Percentiles rank a stretch among this genome's conserved stretches.
These are phyloP conservation scores for Geranium rotundifolium DNA, from an alignment of 345 rosid species.

Conservation along the genomic window DNA sequence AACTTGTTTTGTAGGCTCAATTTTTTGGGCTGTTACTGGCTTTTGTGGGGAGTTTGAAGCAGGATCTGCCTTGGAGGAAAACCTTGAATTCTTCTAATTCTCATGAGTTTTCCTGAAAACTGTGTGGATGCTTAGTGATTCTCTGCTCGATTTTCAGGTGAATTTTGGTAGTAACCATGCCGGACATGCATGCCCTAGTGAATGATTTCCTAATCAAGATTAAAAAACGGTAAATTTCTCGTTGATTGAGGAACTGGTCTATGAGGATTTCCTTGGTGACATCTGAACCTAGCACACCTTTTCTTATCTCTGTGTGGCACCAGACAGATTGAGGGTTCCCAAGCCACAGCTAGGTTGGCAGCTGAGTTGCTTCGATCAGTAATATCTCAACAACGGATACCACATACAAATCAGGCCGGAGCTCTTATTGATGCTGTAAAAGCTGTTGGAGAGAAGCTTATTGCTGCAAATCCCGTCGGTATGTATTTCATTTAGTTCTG, in stretches of 20 bases:
- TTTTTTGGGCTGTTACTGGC: background rate
- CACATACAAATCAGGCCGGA: conserved; percentile 68
- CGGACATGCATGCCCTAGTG: conserved; percentile 70
- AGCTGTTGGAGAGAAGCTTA: conserved; percentile 66
- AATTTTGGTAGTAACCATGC: conserved; percentile 39
- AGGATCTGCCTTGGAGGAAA: background rate
- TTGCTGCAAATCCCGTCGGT: conserved; percentile 93
- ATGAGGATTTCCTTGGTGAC: background rate
- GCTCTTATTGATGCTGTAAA: conserved; percentile 76
- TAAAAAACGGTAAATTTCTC: conserved; percentile 50
- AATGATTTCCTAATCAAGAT: conserved; percentile 74
- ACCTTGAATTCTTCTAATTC: background rate
- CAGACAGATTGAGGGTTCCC: conserved; percentile 97
- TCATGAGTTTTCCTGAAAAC: background rate
- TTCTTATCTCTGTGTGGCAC: conserved; percentile 2
- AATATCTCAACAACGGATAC: conserved; percentile 81
- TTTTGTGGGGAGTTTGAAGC: background rate
- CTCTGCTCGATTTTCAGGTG: conserved; percentile 15
- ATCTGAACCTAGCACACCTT: background rate
- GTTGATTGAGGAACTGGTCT: background rate
- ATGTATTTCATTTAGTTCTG: conserved; percentile 11
- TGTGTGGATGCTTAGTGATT: background rate
- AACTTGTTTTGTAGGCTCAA: background rate
- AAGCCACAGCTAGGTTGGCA: conserved; percentile 75
- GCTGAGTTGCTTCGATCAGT: conserved; percentile 80